phyloP scores from a whole-genome alignment of 2,329 filamentous ascomycete genomes.

The Thermomyces lanuginosus region DNA sequence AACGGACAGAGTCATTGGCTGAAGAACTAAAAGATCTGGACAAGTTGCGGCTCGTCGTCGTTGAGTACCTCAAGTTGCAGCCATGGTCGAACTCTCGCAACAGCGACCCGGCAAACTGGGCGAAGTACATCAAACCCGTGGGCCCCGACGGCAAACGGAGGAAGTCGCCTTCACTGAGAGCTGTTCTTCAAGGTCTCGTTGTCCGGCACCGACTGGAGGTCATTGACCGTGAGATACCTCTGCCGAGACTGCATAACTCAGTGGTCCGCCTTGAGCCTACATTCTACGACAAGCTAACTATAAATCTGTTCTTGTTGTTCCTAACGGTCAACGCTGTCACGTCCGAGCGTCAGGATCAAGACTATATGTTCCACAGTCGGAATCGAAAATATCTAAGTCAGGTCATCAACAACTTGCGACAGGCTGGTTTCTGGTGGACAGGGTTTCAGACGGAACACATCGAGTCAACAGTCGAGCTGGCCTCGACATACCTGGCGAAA shows the following conservation, averaged over 20 bases:
- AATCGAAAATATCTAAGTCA: conserved; percentile 51
- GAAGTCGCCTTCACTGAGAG: conserved; percentile 37
- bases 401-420: conserved; percentile 61
- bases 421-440: conserved; percentile 74
- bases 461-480: conserved; percentile 45
- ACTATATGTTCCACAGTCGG: conserved; percentile 74
- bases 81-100: conserved; percentile 57
- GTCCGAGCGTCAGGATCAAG: conserved; percentile 64
- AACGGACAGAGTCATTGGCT: conserved; percentile 24
- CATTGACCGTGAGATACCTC: conserved; percentile 43
- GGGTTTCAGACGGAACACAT: conserved; percentile 55
- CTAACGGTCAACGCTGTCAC: conserved; percentile 77
- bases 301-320: conserved; percentile 73
- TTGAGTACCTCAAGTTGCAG: conserved; percentile 56
- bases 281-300: conserved; percentile 64
- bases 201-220: conserved; percentile 64
- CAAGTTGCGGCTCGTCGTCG: conserved; percentile 47
- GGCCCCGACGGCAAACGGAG: conserved; percentile 37
- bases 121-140: conserved; percentile 50
- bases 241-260: conserved; percentile 59
- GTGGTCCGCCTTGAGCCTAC: conserved; percentile 62
- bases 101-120: conserved; percentile 52
- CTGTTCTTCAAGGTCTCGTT: conserved; percentile 61
- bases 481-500: conserved; percentile 50
- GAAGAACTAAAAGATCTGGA: conserved; percentile 49